Base-by-base conservation (phyloP, 2,329 filamentous ascomycete species). In the Alternaria alternata region DNA sequence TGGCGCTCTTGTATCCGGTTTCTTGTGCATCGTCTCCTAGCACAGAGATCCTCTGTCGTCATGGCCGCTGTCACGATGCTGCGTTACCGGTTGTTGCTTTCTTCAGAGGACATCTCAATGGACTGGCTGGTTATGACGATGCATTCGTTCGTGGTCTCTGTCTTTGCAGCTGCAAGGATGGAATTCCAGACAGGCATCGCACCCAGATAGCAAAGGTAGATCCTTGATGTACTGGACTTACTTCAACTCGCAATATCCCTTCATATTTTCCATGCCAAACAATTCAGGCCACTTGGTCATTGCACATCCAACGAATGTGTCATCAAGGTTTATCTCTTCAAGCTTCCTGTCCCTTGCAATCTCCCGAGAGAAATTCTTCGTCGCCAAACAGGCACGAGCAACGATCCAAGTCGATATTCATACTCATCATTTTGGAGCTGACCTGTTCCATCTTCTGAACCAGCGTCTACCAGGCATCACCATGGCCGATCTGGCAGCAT, bases 1-100 rank as follows among this genome's bases (percentile, higher is more conserved):
- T 44, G 20, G 16, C 38, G 28, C 36, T 39, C 34, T 54, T 46
- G 20, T 30, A 36, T 55, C 56, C 43, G 48, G 42, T 28, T 39
- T 38, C 34, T 39, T 54, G 12, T 28, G 39, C n/a, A 12, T 14
- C 14, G 12, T 18, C 20, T 14, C 41, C 5, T 18, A 11, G 18
- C 26, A 24, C 32, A 39, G 18, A n/a, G 22, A 32, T 24, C 46
- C 39, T 36, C 30, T 49, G 3, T 36, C 14, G 18, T 36, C 20
- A 30, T 36, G n/a, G 18, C 20, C 22, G 32, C 36, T 14, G 20
- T 49, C 46, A 49, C 30, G 18, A 20, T 34, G 46, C 30, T 48
- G 46, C 30, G 18, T 48, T 24, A 28, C 12, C 30, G 5, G 7
- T 26, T 26, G 2, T 14, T 36, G 18, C 1, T 34, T 30, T 18